phyloP scores from a whole-genome alignment of 2,329 filamentous ascomycete genomes.

The Chaetomium strumarium region DNA sequence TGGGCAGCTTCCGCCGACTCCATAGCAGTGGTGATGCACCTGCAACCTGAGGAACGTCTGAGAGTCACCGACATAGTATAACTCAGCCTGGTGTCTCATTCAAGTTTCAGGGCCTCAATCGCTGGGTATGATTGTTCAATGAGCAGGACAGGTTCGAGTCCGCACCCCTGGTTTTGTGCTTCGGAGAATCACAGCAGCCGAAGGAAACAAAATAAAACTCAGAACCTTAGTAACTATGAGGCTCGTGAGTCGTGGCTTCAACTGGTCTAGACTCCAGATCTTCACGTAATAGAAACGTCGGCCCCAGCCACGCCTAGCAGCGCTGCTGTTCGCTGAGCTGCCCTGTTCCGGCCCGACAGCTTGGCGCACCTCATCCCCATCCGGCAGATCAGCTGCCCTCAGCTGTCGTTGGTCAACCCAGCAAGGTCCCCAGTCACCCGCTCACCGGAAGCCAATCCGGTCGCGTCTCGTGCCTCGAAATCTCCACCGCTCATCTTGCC shows the following conservation, averaged over 20 bases:
- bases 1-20: no score
- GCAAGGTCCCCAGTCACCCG: slow-evolving; percentile 3
- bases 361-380: background rate
- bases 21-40: no score
- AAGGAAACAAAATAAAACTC: background rate
- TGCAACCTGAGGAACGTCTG: no score
- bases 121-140: no score
- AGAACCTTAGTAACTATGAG: no score
- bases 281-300: no score
- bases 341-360: background rate
- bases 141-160: no score
- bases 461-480: slow-evolving; percentile 9
- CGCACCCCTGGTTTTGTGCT: no score
- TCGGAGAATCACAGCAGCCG: no score
- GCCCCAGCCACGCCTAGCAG: background rate
- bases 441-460: slow-evolving; percentile 9
- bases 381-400: background rate
- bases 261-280: background rate
- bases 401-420: background rate
- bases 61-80: no score
- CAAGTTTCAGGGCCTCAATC: no score
- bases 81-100: no score
- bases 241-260: background rate
- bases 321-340: background rate
- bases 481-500: slow-evolving; percentile 15